Base-by-base conservation (phyloP, 805 yeast genomes). In the Cyberlindnera petersonii region DNA sequence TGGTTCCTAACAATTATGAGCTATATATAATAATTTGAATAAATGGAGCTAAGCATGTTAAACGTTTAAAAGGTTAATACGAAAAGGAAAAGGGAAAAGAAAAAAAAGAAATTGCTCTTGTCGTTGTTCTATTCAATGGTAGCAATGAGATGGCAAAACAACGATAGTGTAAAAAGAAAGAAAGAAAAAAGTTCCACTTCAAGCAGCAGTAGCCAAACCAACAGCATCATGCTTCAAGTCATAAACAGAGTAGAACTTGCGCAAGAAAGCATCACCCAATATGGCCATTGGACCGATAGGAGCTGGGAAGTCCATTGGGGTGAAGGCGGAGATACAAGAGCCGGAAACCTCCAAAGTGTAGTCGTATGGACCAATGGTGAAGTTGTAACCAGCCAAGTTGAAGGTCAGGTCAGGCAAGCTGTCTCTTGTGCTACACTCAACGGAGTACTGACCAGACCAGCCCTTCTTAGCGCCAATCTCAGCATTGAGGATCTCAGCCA, bases 261-360 rank as follows among this genome's bases (percentile, higher is more conserved):
- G 86, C 68, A 93, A 77, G 82, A 93, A 93, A 13, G 98, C 91
- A 61, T 93, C 98, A 61, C 98, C 98, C 53, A 93, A 70, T 57
- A 93, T 91, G 42, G 97, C 95, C 67, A 93, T 67, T 52, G 96
- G 97, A 44, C 98, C 98, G 56, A 91, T 82, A 47, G 97, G 97
- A 56, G 81, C 86, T 38, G 98, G 98, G 79, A 93, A 78, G 62
- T 93, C 98, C 91, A 93, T 79, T 55, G 96, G 95, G 28, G 95
- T 88, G 73, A 93, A 86, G 7, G 95, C 95, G 43, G 97, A 89
- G 56, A 91, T 83, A 75, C 98, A 93, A 31, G 95, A 79, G 30
- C 98, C 98, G 43, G 93, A 78, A 28, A 87, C 85, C 66, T 93
- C 98, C 65, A 93, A 75, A 43, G 91, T 86, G 75, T 93, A 93